Percentiles rank a stretch among this genome's conserved stretches.
Conservation (phyloP, 116 monocot species). For the Dioscorea cayenensis region DNA sequence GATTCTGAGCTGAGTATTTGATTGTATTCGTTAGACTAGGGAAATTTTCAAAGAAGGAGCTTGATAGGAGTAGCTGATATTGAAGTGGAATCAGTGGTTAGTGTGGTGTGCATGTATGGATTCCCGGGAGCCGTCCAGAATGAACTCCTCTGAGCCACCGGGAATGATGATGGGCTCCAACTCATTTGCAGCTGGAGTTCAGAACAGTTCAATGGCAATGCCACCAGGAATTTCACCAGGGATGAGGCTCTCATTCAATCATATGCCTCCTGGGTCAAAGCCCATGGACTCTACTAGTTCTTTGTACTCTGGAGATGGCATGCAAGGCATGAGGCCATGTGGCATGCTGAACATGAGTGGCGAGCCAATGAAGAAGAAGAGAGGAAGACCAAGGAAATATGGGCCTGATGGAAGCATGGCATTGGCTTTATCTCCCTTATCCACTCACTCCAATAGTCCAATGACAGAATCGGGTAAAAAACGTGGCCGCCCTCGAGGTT, state of each 20-base stretch:
- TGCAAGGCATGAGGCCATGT: constrained; percentile 15
- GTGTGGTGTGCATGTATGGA: constrained; percentile 21
- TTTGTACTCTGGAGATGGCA: constrained; percentile 27
- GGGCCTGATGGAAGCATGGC: constrained; percentile 69
- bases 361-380: constrained; percentile 73
- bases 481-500: constrained; percentile 79
- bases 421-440: constrained; percentile 32
- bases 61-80: neutral
- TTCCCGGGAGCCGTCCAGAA: constrained; percentile 23
- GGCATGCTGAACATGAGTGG: constrained; percentile 26
- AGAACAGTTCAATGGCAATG: constrained; percentile 21
- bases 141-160: constrained; percentile 25
- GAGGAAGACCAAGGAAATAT: constrained; percentile 92
- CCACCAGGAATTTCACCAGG: constrained; percentile 30
- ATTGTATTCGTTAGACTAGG: neutral
- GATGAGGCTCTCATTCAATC: constrained; percentile 30
- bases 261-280: constrained; percentile 10
- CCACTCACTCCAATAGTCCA: constrained; percentile 25
- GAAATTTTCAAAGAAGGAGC: neutral
- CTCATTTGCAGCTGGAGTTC: constrained; percentile 14
- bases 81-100: neutral
- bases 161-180: constrained; percentile 29
- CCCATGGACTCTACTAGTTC: constrained; percentile 19
- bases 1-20: neutral
- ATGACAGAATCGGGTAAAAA: constrained; percentile 40